A percentile compares a stretch with the other conserved stretches of the same genome.
These are phyloP conservation scores for Russula lepida DNA, from an alignment of 768 basidiomycete genomes.

Conservation along the genomic window DNA sequence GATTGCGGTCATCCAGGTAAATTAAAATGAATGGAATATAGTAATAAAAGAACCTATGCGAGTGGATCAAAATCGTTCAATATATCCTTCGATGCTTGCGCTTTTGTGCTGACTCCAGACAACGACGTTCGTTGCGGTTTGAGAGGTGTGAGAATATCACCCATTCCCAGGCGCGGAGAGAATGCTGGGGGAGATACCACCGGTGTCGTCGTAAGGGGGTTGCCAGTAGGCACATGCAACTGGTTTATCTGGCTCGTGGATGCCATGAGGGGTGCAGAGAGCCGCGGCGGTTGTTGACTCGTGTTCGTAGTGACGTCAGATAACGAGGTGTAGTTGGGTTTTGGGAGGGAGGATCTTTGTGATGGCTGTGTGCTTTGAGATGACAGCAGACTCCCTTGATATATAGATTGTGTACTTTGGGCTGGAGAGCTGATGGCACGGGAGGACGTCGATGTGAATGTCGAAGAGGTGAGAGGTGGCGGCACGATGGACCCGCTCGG, in stretches of 20 bases:
- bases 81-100: slow-evolving; percentile 51
- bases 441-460: slow-evolving; percentile 12
- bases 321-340: slow-evolving; percentile 51
- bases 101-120: slow-evolving; percentile 29
- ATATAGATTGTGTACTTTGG: slow-evolving; percentile 23
- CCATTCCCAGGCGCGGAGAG: slow-evolving; percentile 33
- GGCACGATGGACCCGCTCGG: neutral
- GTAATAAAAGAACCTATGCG: slow-evolving; percentile 29
- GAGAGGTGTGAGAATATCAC: slow-evolving; percentile 53
- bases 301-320: slow-evolving; percentile 19
- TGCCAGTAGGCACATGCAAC: neutral
- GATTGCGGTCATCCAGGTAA: neutral
- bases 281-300: neutral
- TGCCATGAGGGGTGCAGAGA: slow-evolving; percentile 15
- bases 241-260: slow-evolving; percentile 19
- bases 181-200: slow-evolving; percentile 25
- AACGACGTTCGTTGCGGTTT: slow-evolving; percentile 44
- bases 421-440: slow-evolving; percentile 14
- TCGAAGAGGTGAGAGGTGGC: slow-evolving; percentile 21
- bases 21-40: neutral
- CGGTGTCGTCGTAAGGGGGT: slow-evolving; percentile 11
- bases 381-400: slow-evolving; percentile 10
- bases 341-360: slow-evolving; percentile 23
- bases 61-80: slow-evolving; percentile 84
- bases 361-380: slow-evolving; percentile 19